These are phyloP conservation scores for Boletellus emodensis DNA, from an alignment of 768 basidiomycete genomes.

Conservation along the genomic window DNA sequence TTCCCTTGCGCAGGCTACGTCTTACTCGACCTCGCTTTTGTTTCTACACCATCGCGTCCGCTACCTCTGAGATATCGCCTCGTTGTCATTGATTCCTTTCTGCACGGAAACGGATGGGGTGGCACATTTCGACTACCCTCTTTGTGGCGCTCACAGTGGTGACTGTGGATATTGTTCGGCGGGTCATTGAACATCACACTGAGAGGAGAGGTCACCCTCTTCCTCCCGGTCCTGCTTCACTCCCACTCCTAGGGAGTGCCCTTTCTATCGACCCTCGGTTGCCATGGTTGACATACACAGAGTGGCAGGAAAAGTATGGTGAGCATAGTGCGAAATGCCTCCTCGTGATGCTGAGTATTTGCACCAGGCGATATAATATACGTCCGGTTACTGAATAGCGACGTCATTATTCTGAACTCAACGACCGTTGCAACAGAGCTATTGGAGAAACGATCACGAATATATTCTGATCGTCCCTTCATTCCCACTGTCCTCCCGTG, in stretches of 20 bases:
- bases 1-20: no score
- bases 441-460: not conserved
- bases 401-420: not conserved
- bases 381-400: not conserved
- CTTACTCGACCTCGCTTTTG: not conserved
- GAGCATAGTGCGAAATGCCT: not conserved
- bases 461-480: slow-evolving; percentile 3
- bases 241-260: slow-evolving; percentile 4
- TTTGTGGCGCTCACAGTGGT: not conserved
- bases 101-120: not conserved
- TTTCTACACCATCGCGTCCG: not conserved
- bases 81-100: no score
- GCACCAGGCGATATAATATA: not conserved
- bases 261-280: not conserved
- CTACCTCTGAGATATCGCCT: no score
- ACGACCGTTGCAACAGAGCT: not conserved
- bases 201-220: not conserved
- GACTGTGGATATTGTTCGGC: not conserved
- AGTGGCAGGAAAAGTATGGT: slow-evolving; percentile 7
- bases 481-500: not conserved
- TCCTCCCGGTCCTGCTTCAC: slow-evolving; percentile 6
- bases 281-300: slow-evolving; percentile 7
- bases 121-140: not conserved
- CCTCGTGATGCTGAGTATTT: not conserved
- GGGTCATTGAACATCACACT: not conserved